Evolutionary conservation across 805 yeast species (phyloP), one percentile per base, ranked within the genome.

Genomic region (Wickerhamomyces chaumierensis): DNA sequence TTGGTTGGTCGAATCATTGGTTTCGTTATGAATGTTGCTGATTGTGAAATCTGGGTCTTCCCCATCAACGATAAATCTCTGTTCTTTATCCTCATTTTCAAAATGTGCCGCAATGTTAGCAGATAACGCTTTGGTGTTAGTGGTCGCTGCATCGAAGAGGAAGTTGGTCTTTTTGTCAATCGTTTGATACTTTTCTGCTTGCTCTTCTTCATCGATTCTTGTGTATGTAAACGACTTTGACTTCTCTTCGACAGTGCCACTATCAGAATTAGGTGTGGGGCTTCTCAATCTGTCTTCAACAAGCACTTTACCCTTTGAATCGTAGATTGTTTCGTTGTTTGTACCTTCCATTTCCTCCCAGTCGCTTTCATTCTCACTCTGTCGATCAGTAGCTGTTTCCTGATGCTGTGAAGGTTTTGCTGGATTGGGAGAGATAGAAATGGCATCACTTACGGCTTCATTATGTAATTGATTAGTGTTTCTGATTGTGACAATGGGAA

Each of bases 311-410:
- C 92, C 96, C 49, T 73, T 74, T 19, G 85, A 83, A 52, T 90
- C 84, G 55, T 85, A 90, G 33, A 85, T 71, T 44, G 85, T 85
- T 40, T 73, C 68, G 36, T 79, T 75, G 3, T 95, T 77, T 21
- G 85, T 78, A 0, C 90, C 78, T 33, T 82, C 81, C 85, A 92
- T 87, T 15, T 82, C 75, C 52, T 81, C 78, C 98, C 98, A 92
- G 13, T 66, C 71, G 28, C 68, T 73, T 15, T 63, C 70, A 9
- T 55, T 60, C 17, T 58, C 62, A n/a, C n/a, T n/a, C n/a, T n/a
- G n/a, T n/a, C n/a, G n/a, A n/a, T n/a, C n/a, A n/a, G n/a, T n/a
- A n/a, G n/a, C n/a, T n/a, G n/a, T n/a, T 7, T 21, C 9, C 23
- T 21, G 6, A 9, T 21, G 23, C 23, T 21, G 23, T 21, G 23